Evolutionary conservation across 441 rosid genomes (phyloP), one percentile per base, ranked within the genome.

Genomic region (Adansonia rubrostipa): DNA sequence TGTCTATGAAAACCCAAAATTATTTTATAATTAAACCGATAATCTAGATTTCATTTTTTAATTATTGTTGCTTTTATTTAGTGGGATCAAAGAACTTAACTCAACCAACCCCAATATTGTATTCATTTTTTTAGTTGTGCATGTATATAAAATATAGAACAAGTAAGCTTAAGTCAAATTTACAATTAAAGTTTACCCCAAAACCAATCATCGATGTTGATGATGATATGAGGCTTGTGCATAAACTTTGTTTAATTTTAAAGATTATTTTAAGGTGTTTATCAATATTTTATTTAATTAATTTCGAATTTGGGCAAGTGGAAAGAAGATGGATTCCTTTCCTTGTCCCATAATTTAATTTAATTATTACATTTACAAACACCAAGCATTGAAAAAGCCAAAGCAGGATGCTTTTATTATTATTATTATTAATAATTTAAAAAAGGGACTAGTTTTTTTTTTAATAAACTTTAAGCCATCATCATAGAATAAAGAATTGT

Each of bases 61-160:
- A 24, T 24, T 6, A 58, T 20, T 57, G 11, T 24, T 24, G 28
- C 28, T 24, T 33, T 22, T 60, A 20, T 6, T 33, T 58, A 60
- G 53, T 54, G 22, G 45, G 5, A 2, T 36, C 8, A 68, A 58
- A 44, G 81, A 28, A 77, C 62, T 72, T 83, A 78, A 61, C 86
- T 54, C 15, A 7, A 76, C 74, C 80, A 80, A 79, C 80, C 33
- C n/a, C 2, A 24, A 24, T 24, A 71, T 64, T 51, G 33, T 67
- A 76, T 51, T 20, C 10, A 7, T 58, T 48, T 1, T 53, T 42
- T 81, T 36, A 33, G 54, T 40, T 17, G 57, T 57, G 36, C 71
- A 50, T 54, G 66, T 50, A 22, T 60, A 63, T 60, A 48, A 22
- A 72, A 14, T 36, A 68, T 4, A 22, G 44, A 6, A 40, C 19